Evolutionary conservation across 2,329 filamentous ascomycete genomes (phyloP).

Genomic region (Colletotrichum tropicale): DNA sequence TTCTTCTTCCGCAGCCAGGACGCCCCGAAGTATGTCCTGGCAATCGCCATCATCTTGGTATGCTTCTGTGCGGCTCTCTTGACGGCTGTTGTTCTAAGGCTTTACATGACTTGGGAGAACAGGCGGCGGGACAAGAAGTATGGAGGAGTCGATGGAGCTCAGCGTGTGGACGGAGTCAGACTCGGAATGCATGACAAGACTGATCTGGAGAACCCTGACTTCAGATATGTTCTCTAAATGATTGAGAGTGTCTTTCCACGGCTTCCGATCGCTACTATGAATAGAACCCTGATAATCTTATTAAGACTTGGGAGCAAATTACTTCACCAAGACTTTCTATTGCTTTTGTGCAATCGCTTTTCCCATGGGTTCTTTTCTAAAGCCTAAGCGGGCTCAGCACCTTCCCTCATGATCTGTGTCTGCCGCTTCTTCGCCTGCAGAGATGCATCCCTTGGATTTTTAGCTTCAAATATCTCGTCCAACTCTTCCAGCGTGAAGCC

Average conservation of each 20-base stretch:
- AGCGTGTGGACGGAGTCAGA: slow-evolving; percentile 19
- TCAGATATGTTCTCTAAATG: slow-evolving; percentile 24
- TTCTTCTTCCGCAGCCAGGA: slow-evolving; percentile 27
- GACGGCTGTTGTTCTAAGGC: neutral
- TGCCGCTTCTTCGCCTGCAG: slow-evolving; percentile 39
- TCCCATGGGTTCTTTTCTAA: neutral
- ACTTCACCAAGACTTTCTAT: neutral
- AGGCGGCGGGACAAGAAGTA: neutral
- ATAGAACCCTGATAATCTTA: rapidly evolving
- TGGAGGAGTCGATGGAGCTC: neutral
- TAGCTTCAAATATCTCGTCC: slow-evolving; percentile 54
- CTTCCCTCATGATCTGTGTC: slow-evolving; percentile 26
- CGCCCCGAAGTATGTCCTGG: slow-evolving; percentile 25
- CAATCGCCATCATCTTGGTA: slow-evolving; percentile 27
- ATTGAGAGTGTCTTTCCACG: neutral
- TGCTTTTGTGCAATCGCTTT: neutral
- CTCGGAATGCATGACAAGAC: slow-evolving; percentile 29
- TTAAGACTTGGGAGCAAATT: neutral
- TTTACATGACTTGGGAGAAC: neutral
- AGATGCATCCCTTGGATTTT: slow-evolving; percentile 35
- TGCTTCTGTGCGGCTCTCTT: neutral
- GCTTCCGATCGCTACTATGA: rapidly evolving
- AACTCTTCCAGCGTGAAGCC: slow-evolving; percentile 60
- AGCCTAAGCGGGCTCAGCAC: neutral
- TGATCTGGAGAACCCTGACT: slow-evolving; percentile 28